phyloP scores from a whole-genome alignment of 2,329 filamentous ascomycete species.

The Raffaelea albimanens region DNA sequence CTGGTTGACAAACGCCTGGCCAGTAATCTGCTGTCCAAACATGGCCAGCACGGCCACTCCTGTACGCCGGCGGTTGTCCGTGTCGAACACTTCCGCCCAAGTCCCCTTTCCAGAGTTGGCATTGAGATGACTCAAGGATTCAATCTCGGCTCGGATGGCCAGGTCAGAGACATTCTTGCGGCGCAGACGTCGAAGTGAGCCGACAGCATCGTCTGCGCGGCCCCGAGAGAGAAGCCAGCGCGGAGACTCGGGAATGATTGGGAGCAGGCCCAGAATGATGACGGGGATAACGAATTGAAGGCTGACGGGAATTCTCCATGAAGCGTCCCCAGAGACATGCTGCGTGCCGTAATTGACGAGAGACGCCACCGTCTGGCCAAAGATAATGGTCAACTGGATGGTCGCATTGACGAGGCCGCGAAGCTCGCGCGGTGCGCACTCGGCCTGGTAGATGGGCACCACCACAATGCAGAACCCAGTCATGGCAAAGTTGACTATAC shows the following conservation, averaged over 20 bases:
- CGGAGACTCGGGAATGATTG: slow-evolving; percentile 32
- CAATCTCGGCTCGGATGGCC: slow-evolving; percentile 16
- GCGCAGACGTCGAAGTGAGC: slow-evolving; percentile 22
- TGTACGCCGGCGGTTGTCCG: slow-evolving; percentile 13
- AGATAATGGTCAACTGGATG: slow-evolving; percentile 19
- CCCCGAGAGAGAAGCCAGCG: slow-evolving; percentile 21
- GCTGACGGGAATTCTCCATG: neutral
- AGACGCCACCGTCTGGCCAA: slow-evolving; percentile 17
- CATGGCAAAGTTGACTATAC: slow-evolving; percentile 20
- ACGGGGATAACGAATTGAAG: slow-evolving; percentile 29
- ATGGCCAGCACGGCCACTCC: slow-evolving; percentile 19
- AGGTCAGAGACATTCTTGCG: slow-evolving; percentile 14
- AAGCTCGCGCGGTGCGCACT: slow-evolving; percentile 16
- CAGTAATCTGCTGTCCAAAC: slow-evolving; percentile 23
- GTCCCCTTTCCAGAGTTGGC: slow-evolving; percentile 8
- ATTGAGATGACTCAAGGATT: slow-evolving; percentile 12
- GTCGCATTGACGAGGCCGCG: slow-evolving; percentile 20
- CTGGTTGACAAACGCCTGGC: slow-evolving; percentile 20
- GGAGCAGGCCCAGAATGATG: slow-evolving; percentile 22
- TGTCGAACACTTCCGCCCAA: slow-evolving; percentile 16
- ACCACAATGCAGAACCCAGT: slow-evolving; percentile 23
- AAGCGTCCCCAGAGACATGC: slow-evolving; percentile 13
- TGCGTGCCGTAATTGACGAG: slow-evolving; percentile 19
- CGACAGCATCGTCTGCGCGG: neutral
- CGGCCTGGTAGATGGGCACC: slow-evolving; percentile 16